These are phyloP conservation scores for Coemansia sp. DNA, from an alignment of 192 early-diverging fungal species.

Conservation along the genomic window DNA sequence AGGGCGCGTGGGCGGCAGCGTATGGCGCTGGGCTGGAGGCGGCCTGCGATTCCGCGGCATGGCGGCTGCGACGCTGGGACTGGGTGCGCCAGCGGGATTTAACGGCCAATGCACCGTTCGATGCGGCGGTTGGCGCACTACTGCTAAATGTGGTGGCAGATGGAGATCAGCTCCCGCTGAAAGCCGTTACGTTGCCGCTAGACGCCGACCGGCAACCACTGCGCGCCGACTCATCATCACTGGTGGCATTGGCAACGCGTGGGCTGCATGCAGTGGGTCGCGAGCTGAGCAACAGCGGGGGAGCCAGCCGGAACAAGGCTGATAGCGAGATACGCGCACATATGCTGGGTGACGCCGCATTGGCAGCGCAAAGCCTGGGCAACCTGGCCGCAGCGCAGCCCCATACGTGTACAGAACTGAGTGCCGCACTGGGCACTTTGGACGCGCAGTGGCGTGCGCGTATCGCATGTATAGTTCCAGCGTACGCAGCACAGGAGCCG, in stretches of 20 bases:
- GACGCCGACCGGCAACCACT: too few relatives aligned
- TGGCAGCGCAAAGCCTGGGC: too few relatives aligned
- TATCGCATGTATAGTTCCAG: slow-evolving; percentile 22
- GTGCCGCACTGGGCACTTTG: slow-evolving; percentile 9
- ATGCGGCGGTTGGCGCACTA: slow-evolving; percentile 28
- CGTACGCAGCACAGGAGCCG: slow-evolving; percentile 42
- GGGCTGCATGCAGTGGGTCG: slow-evolving; percentile 14
- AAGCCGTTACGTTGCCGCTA: too few relatives aligned
- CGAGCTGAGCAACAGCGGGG: too few relatives aligned
- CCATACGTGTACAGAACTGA: too few relatives aligned
- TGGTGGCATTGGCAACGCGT: too few relatives aligned
- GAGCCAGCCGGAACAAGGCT: too few relatives aligned
- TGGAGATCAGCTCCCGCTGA: too few relatives aligned
- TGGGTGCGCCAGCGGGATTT: slow-evolving; percentile 17
- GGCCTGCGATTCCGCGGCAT: slow-evolving; percentile 45
- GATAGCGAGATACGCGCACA: slow-evolving; percentile 39
- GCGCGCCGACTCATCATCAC: too few relatives aligned
- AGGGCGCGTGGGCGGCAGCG: slow-evolving; percentile 45
- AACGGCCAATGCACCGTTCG: slow-evolving; percentile 8
- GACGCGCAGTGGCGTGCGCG: slow-evolving; percentile 38
- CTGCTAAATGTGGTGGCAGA: slow-evolving; percentile 3
- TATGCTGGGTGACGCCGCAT: slow-evolving; percentile 43
- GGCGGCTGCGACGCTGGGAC: slow-evolving; percentile 48
- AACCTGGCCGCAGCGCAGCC: too few relatives aligned
- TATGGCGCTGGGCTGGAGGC: slow-evolving; percentile 11